Conservation (phyloP, 176 grass and related monocot genomes). For the Thinopyrum elongatum region DNA sequence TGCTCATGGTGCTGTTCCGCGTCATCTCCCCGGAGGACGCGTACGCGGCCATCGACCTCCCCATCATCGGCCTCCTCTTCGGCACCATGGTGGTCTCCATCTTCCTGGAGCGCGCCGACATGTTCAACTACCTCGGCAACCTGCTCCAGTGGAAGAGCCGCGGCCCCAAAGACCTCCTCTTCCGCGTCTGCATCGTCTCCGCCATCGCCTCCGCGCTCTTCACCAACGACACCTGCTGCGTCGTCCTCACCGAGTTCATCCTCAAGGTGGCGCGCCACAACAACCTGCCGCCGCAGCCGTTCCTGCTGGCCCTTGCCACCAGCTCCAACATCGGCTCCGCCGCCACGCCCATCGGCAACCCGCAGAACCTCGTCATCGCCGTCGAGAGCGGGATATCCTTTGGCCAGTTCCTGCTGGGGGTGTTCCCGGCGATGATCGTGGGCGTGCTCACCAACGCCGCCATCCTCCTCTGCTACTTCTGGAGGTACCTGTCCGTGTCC, state of each 20-base stretch:
- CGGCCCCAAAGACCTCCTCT: conserved; percentile 70
- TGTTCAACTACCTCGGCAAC: conserved; percentile 70
- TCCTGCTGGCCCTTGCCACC: conserved; percentile 55
- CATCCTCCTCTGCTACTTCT: conserved; percentile 77
- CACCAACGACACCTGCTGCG: conserved; percentile 82
- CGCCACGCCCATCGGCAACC: conserved; percentile 74
- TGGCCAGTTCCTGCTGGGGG: conserved; percentile 47
- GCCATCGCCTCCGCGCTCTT: conserved; percentile 65
- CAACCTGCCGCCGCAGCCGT: conserved; percentile 76
- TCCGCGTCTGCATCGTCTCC: conserved; percentile 66
- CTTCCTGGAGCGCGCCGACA: conserved; percentile 77
- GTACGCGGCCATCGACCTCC: conserved; percentile 68
- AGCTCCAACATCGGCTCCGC: conserved; percentile 80
- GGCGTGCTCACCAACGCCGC: conserved; percentile 58
- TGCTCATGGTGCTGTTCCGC: conserved; percentile 77
- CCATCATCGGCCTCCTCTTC: conserved; percentile 72
- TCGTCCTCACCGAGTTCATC: conserved; percentile 85
- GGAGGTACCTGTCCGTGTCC: conserved; percentile 61
- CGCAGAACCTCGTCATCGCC: conserved; percentile 82
- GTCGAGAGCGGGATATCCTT: conserved; percentile 69
- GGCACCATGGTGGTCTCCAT: conserved; percentile 73
- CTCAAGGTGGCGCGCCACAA: conserved; percentile 80
- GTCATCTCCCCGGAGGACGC: conserved; percentile 69
- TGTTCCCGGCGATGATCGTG: conserved; percentile 67
- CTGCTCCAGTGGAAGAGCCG: conserved; percentile 69